Base-by-base conservation (phyloP, 768 basidiomycete genomes). In the Phylloporus sp. region DNA sequence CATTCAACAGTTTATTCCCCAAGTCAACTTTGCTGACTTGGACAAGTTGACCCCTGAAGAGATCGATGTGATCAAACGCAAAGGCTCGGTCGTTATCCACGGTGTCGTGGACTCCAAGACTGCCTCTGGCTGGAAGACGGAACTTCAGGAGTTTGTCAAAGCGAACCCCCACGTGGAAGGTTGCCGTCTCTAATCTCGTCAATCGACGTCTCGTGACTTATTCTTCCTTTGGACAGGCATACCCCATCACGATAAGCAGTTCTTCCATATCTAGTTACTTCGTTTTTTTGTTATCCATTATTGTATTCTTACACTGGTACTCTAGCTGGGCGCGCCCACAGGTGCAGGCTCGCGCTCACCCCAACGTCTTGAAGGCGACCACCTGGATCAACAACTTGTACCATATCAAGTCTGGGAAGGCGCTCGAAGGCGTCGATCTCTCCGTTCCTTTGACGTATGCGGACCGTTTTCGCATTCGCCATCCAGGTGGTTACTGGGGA, bases 201-300 rank as follows among this genome's bases (percentile, higher is more conserved):
- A 14, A 28, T 9, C 9, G n/a, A 48, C 13, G 18, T n/a, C n/a
- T 4, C 28, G 22, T 20, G 42, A 40, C 38, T 0, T 38, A 38
- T 22, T 24, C 9, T 20, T 38, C 0, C 18, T 29, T 46, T 1
- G 24, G 9, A 15, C 33, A 83, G 81, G 82, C 15, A 44, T 71
- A 26, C 82, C 84, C 0, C 70, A 50, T 6, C 53, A 73, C n/a
- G 66, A 86, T 54, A 84, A 81, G 42, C 84, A 87, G 55, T 85
- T 88, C 65, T 86, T 82, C 65, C 68, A 80, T 57, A 76, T 87
- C 39, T 86, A 86, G 84, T 84, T 54, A 42, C n/a, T n/a, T n/a
- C n/a, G 78, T 70, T 3, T 2, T 8, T 42, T 33, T 29, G 13
- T 10, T 9, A 9, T 6, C n/a, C 0, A 21, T 32, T 6, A 9